Evolutionary conservation across 768 basidiomycete genomes (phyloP).

Genomic region (Cystoderma amianthinum): DNA sequence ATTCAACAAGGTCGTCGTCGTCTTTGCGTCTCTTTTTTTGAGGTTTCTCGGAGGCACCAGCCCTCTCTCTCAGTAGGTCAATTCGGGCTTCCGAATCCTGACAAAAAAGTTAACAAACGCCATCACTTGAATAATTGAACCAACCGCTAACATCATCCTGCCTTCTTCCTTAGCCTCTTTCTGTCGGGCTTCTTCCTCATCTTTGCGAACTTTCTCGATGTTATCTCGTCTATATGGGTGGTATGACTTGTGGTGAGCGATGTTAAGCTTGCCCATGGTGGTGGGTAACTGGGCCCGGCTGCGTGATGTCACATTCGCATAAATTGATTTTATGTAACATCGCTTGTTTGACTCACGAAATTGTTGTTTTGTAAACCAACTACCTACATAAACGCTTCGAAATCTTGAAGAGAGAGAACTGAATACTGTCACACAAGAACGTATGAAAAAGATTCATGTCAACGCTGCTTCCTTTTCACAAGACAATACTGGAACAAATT

Average conservation of each 20-base stretch:
- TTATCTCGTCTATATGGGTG: conserved; percentile 84
- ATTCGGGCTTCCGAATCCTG: conserved; percentile 82
- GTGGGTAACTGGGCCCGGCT: not conserved
- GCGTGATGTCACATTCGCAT: not conserved
- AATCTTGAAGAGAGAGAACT: no score
- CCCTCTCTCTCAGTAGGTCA: conserved; percentile 53
- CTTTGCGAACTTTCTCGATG: conserved; percentile 69
- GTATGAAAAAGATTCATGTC: no score
- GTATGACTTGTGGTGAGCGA: conserved; percentile 89
- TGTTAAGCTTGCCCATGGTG: conserved; percentile 78
- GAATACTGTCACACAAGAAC: no score
- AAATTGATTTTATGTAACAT: not conserved
- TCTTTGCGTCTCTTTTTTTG: conserved; percentile 28
- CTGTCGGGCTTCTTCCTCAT: conserved; percentile 72
- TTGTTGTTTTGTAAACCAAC: no score
- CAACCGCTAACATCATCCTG: conserved; percentile 61
- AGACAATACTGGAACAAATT: conserved; percentile 55
- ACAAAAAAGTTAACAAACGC: conserved; percentile 4
- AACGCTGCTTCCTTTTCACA: conserved; percentile 59
- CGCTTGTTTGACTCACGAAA: not conserved
- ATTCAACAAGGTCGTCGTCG: conserved; percentile 28
- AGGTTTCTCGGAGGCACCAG: conserved; percentile 28
- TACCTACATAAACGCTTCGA: no score
- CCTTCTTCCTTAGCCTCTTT: conserved; percentile 69
- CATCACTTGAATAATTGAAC: conserved; percentile 16